Base-by-base conservation (phyloP, 1,284 basidiomycete genomes). In the Amylostereum chailletii region DNA sequence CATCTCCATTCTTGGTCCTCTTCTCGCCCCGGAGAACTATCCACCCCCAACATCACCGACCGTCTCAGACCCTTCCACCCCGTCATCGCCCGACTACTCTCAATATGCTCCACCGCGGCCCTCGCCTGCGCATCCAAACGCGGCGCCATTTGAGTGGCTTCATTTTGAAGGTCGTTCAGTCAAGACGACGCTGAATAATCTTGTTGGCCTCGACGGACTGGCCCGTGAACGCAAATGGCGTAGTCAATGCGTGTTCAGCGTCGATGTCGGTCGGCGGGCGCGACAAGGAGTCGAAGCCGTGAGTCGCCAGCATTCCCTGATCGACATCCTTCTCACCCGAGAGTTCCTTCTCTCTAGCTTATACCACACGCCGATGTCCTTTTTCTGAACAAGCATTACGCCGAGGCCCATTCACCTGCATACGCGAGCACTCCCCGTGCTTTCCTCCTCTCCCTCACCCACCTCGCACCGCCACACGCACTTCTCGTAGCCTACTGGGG, bases 151-250 rank as follows among this genome's bases (percentile, higher is more conserved):
- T 48, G 86, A 90, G 56, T 90, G 87, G 87, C 65, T 90, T 2
- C 86, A 90, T 58, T 86, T 90, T 54, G 86, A 90, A 58, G 86
- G 84, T 2, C 71, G 86, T 5, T 82, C 75, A 0, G 78, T 85
- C 32, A 84, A 84, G 62, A 86, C 83, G 7, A 88, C 86, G 2
- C 66, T 87, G 33, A 81, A 71, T 55, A 90, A 90, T 60, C 78
- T 90, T 32, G 71, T 76, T 34, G 87, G 86, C 3, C 57, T 90
- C 36, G 87, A 90, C 53, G 83, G 86, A 4, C 75, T 90, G 34
- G 86, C 87, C 3, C 73, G 79, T 3, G 87, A 90, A 58, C 75
- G 84, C 34, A 85, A 84, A 58, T 90, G 88, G 87, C 72, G 87
- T 50, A 76, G 77, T 49, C 79, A 83, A 55, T 88, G 85, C 53